Conservation (phyloP, 352 stramenopile genomes). For the Phytophthora pinifolia region DNA sequence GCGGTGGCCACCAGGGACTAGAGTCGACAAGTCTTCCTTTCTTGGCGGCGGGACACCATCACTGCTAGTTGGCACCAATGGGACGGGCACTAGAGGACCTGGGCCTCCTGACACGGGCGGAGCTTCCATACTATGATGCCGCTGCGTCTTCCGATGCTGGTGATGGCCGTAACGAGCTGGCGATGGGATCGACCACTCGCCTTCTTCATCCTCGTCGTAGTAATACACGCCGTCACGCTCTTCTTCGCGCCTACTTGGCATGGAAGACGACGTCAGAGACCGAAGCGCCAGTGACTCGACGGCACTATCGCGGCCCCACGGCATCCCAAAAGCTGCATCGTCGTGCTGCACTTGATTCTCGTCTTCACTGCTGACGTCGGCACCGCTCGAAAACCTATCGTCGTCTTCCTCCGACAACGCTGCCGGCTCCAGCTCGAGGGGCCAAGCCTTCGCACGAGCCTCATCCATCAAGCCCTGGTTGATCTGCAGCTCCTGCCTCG, state of each 20-base stretch:
- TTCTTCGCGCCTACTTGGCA: slow-evolving; percentile 14
- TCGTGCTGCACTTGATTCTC: slow-evolving; percentile 27
- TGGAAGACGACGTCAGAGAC: slow-evolving; percentile 20
- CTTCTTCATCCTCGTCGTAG: slow-evolving; percentile 13
- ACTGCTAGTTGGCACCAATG: slow-evolving; percentile 24
- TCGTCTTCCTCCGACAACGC: slow-evolving; percentile 23
- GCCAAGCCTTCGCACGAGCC: slow-evolving; percentile 16
- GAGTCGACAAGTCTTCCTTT: background rate
- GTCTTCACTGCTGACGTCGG: slow-evolving; percentile 24
- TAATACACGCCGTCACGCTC: slow-evolving; percentile 7
- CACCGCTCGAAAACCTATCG: slow-evolving; percentile 31
- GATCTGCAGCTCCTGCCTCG: slow-evolving; percentile 50
- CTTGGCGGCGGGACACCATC: slow-evolving; percentile 22
- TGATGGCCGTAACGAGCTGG: slow-evolving; percentile 10
- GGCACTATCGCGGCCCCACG: slow-evolving; percentile 8
- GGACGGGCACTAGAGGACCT: slow-evolving; percentile 19
- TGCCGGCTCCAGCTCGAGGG: slow-evolving; percentile 14
- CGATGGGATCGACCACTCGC: slow-evolving; percentile 27
- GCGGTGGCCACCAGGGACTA: slow-evolving; percentile 13
- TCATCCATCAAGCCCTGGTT: slow-evolving; percentile 19
- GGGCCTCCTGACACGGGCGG: slow-evolving; percentile 19
- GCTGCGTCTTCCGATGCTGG: slow-evolving; percentile 13
- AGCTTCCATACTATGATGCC: slow-evolving; percentile 14
- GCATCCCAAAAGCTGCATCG: background rate
- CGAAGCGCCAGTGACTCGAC: slow-evolving; percentile 14